Evolutionary conservation across 352 stramenopile species (phyloP).

Genomic region (Pythium vanterpoolii): DNA sequence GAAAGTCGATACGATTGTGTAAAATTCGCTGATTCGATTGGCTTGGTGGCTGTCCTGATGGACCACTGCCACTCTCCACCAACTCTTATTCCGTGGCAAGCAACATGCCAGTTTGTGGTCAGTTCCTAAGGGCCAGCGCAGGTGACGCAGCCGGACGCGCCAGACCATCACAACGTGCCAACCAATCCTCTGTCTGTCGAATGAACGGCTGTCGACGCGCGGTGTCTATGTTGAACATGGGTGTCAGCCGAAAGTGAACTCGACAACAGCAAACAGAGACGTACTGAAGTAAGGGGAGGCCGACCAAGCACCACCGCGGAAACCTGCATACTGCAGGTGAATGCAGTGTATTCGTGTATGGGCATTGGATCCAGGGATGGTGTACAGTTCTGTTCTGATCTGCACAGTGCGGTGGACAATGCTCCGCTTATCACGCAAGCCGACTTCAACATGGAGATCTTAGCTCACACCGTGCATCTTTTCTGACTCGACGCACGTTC

Average conservation of each 20-base stretch:
- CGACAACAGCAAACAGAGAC: neutral
- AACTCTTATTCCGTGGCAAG: conserved; percentile 21
- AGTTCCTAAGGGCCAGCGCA: conserved; percentile 12
- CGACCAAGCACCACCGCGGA: too few species aligned
- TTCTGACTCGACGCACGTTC: conserved; percentile 22
- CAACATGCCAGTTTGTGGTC: conserved; percentile 22
- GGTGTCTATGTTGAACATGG: neutral
- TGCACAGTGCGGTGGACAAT: neutral
- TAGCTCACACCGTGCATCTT: conserved; percentile 14
- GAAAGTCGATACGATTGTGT: conserved; percentile 5
- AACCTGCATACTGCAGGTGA: neutral
- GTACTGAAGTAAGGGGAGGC: too few species aligned
- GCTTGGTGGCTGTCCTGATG: neutral
- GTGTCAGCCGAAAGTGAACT: neutral
- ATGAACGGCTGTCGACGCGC: neutral
- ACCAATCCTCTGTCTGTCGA: neutral
- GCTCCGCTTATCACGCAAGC: neutral
- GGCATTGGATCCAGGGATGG: neutral
- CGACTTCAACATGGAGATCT: conserved; percentile 22
- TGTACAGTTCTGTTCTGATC: neutral
- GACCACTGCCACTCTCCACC: neutral
- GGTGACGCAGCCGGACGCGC: neutral
- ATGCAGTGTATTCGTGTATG: neutral
- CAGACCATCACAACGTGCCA: neutral
- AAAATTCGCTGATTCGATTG: conserved; percentile 20